Conservation (phyloP, 2,329 filamentous ascomycete species). For the Aureobasidium sp. region DNA sequence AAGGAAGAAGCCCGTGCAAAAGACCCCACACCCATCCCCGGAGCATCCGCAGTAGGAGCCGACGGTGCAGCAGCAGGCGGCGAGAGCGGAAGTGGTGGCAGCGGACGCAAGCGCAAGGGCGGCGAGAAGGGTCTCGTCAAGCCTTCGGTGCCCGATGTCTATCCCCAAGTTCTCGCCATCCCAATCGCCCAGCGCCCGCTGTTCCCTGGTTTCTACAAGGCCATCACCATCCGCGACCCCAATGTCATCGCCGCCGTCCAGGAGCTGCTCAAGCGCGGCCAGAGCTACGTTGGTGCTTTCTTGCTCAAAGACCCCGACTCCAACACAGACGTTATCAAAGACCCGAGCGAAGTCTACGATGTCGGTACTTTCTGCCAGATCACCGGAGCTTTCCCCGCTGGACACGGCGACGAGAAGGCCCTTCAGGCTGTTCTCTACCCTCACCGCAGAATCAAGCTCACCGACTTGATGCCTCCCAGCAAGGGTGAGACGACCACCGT, state of each 20-base stretch:
- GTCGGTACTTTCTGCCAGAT: conserved; percentile 97
- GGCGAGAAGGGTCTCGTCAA: conserved; percentile 56
- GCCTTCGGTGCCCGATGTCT: conserved; percentile 84
- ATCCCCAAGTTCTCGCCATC: conserved; percentile 95
- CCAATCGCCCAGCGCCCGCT: conserved; percentile 89
- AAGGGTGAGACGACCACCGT: conserved; percentile 40
- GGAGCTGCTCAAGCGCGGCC: conserved; percentile 93
- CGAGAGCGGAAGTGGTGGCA: conserved; percentile 49
- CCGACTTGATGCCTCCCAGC: conserved; percentile 66
- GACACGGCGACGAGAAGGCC: conserved; percentile 65
- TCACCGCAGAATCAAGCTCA: conserved; percentile 87
- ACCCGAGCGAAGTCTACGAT: conserved; percentile 84
- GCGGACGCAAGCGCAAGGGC: conserved; percentile 60
- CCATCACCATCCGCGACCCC: conserved; percentile 89
- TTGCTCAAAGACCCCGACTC: conserved; percentile 93
- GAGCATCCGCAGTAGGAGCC: conserved; percentile 26
- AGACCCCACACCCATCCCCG: conserved; percentile 46
- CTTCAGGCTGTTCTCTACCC: conserved; percentile 94
- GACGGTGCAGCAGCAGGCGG: conserved; percentile 53
- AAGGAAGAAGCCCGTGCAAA: conserved; percentile 42
- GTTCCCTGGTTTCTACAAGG: conserved; percentile 98
- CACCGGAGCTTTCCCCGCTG: conserved; percentile 86
- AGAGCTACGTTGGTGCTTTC: conserved; percentile 96
- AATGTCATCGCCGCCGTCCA: conserved; percentile 87
- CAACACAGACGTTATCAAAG: conserved; percentile 90